A percentile compares a stretch with the other conserved stretches of the same genome.
phyloP scores from a whole-genome alignment of 2,329 filamentous ascomycete species.

The Ilyonectria destructans region DNA sequence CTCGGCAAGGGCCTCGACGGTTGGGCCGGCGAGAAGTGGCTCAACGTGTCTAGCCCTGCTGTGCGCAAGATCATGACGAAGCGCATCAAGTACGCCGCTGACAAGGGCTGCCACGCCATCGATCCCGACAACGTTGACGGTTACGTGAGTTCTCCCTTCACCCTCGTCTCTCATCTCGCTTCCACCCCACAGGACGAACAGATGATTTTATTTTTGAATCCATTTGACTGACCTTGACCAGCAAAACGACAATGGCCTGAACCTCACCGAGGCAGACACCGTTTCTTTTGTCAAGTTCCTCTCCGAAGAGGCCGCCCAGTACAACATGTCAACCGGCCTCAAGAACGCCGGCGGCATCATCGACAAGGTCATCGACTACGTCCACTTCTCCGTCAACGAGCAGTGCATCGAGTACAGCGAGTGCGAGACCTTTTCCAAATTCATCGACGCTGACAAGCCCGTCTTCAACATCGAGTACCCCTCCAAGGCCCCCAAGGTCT shows the following conservation, averaged over 20 bases:
- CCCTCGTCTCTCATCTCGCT: background rate
- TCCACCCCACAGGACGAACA: no score
- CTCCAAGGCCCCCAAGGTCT: constrained; percentile 61
- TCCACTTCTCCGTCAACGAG: constrained; percentile 81
- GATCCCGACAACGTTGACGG: constrained; percentile 82
- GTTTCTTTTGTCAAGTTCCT: constrained; percentile 75
- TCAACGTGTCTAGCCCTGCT: constrained; percentile 70
- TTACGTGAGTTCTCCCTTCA: constrained; percentile 61
- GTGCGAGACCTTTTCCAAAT: constrained; percentile 71
- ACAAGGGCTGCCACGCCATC: constrained; percentile 78
- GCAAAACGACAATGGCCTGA: constrained; percentile 75
- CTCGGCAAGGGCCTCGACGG: constrained; percentile 72
- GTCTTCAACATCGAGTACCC: constrained; percentile 85
- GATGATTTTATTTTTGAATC: background rate
- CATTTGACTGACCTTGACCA: constrained; percentile 35
- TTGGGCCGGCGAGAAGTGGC: constrained; percentile 79
- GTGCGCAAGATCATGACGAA: constrained; percentile 77
- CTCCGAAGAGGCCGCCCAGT: constrained; percentile 65
- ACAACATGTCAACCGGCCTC: constrained; percentile 75
- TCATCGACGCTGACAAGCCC: constrained; percentile 74
- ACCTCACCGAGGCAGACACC: constrained; percentile 70
- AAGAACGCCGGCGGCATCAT: constrained; percentile 80
- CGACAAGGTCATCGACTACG: constrained; percentile 59
- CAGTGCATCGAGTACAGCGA: constrained; percentile 76
- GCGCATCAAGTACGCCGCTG: constrained; percentile 71